A percentile compares a stretch with the other conserved stretches of the same genome.
phyloP scores from a whole-genome alignment of 2,329 filamentous ascomycete genomes.

The Fusarium sp. region DNA sequence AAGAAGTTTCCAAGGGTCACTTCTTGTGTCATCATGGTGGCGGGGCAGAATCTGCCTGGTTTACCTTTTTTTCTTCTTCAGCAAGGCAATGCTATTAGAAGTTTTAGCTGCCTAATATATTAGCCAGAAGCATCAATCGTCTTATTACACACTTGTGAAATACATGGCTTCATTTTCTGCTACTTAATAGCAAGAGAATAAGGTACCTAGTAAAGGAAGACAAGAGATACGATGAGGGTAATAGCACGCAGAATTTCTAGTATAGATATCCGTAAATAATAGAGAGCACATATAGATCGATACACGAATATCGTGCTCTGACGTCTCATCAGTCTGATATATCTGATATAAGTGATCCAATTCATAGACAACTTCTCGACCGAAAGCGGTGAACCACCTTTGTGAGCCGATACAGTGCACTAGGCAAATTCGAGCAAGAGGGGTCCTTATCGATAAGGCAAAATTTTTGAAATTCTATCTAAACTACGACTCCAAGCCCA shows the following conservation, averaged over 20 bases:
- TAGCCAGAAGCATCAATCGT: neutral
- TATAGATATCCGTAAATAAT: neutral
- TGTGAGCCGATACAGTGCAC: conserved; percentile 18
- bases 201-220: neutral
- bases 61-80: conserved; percentile 12
- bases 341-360: neutral
- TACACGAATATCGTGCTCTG: neutral
- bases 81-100: neutral
- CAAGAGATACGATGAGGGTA: neutral
- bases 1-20: conserved; percentile 37
- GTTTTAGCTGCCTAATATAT: neutral
- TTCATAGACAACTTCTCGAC: neutral
- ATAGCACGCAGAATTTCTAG: neutral
- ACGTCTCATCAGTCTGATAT: no score
- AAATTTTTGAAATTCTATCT: conserved; percentile 48
- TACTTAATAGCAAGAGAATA: neutral
- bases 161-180: neutral
- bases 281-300: neutral
- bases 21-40: conserved; percentile 36
- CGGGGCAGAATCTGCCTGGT: conserved; percentile 24
- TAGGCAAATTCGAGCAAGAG: conserved; percentile 46
- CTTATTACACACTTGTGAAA: neutral
- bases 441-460: conserved; percentile 54
- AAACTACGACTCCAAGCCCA: conserved; percentile 39
- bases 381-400: conserved; percentile 46